phyloP scores from a whole-genome alignment of 495 filamentous ascomycete genomes.

The Podospora comata region DNA sequence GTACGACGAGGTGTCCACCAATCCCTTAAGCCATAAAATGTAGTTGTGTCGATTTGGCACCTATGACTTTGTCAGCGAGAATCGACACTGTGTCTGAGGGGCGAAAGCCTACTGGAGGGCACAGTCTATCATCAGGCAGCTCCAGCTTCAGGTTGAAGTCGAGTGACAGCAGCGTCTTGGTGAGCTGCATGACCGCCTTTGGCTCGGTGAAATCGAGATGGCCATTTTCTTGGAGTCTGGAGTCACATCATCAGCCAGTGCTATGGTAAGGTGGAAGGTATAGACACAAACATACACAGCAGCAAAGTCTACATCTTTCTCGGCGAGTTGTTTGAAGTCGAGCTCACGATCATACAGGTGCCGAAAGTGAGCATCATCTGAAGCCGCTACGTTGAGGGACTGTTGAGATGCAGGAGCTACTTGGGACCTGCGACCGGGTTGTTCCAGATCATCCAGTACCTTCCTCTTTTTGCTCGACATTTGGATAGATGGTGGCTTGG shows the following conservation, averaged over 20 bases:
- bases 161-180: constrained; percentile 68
- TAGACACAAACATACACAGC: constrained; percentile 16
- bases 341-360: constrained; percentile 35
- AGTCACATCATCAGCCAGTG: neutral
- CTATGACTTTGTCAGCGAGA: constrained; percentile 33
- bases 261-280: neutral
- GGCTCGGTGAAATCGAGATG: constrained; percentile 83
- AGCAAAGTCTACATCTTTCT: constrained; percentile 34
- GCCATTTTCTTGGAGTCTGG: constrained; percentile 55
- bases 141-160: constrained; percentile 73
- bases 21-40: constrained; percentile 80
- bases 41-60: constrained; percentile 85
- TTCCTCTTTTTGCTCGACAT: constrained; percentile 32
- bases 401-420: neutral
- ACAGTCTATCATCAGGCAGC: constrained; percentile 74
- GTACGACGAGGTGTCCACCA: constrained; percentile 73
- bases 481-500: neutral
- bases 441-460: constrained; percentile 11
- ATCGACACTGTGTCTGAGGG: neutral
- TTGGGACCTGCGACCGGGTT: neutral
- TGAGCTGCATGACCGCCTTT: constrained; percentile 72
- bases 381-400: neutral
- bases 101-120: constrained; percentile 67
- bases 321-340: constrained; percentile 37
- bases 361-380: constrained; percentile 39